phyloP scores from a whole-genome alignment of 2,329 filamentous ascomycete genomes.

The Macrophomina tecta region DNA sequence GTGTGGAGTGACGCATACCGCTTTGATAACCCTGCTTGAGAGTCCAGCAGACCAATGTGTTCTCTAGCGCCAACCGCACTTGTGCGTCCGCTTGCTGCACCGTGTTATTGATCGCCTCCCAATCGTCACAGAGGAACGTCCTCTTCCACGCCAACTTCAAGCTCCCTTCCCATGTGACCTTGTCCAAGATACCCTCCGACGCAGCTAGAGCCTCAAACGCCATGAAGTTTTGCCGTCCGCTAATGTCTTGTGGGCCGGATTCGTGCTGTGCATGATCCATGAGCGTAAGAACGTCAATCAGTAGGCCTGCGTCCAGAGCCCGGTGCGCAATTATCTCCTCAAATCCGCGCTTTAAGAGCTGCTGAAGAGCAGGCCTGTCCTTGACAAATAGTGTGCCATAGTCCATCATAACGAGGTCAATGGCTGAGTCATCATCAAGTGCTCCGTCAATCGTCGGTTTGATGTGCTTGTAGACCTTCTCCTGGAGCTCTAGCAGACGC shows the following conservation, averaged over 20 bases:
- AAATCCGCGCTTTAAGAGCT: conserved; percentile 74
- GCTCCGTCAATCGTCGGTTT: conserved; percentile 70
- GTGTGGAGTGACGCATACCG: conserved; percentile 56
- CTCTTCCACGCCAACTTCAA: conserved; percentile 83
- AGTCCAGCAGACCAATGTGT: conserved; percentile 72
- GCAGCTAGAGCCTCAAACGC: conserved; percentile 70
- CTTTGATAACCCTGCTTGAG: conserved; percentile 68
- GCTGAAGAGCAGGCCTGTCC: conserved; percentile 67
- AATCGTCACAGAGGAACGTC: conserved; percentile 83
- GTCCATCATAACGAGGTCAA: conserved; percentile 75
- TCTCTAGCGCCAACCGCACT: conserved; percentile 63
- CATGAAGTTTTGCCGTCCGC: conserved; percentile 36
- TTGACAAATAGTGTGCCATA: conserved; percentile 54
- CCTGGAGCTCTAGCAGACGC: conserved; percentile 77
- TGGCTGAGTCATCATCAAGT: conserved; percentile 78
- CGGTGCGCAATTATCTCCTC: conserved; percentile 73
- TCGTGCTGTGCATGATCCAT: conserved; percentile 62
- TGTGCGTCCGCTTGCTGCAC: conserved; percentile 74
- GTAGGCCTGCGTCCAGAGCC: conserved; percentile 63
- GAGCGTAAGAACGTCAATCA: conserved; percentile 81
- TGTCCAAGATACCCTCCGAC: conserved; percentile 58
- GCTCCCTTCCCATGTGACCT: conserved; percentile 52
- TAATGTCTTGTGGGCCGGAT: conserved; percentile 57
- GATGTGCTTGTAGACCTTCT: conserved; percentile 75
- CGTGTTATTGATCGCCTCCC: conserved; percentile 79